Conservation (phyloP, 805 yeast genomes). For the Candida mattraensis region DNA sequence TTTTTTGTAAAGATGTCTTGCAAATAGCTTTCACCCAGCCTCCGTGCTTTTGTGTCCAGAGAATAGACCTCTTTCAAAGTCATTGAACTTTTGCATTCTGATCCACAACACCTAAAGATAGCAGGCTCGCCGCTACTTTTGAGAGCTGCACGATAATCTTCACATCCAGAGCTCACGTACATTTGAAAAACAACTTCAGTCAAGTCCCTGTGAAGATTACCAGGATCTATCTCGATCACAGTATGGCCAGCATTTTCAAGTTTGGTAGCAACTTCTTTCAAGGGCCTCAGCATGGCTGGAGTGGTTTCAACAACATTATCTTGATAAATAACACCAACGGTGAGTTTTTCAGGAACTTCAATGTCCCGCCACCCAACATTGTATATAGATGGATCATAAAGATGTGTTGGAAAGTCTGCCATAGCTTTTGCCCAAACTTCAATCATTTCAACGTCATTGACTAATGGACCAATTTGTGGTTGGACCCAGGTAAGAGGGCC, state of each 20-base stretch:
- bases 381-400: conserved; percentile 50
- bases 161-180: conserved; percentile 6
- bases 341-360: conserved; percentile 31
- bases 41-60: conserved; percentile 5
- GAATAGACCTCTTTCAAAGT: conserved; percentile 5
- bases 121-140: conserved; percentile 9
- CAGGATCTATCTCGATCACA: conserved; percentile 44
- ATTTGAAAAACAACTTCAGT: conserved; percentile 10
- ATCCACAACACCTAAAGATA: conserved; percentile 8
- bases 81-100: conserved; percentile 1
- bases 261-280: conserved; percentile 6
- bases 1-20: conserved; percentile 6
- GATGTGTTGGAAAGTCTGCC: conserved; percentile 52
- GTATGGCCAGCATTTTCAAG: conserved; percentile 44
- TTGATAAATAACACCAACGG: conserved; percentile 42
- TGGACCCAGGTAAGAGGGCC: conserved; percentile 54
- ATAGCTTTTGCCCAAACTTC: conserved; percentile 44
- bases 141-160: conserved; percentile 1
- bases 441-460: conserved; percentile 50
- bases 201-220: conserved; percentile 6
- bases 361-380: conserved; percentile 46
- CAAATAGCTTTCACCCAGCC: conserved; percentile 3
- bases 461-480: conserved; percentile 37
- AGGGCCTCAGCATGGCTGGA: conserved; percentile 7
- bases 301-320: conserved; percentile 46